Evolutionary conservation across 371 early-diverging fungal species (phyloP).

Genomic region (Smittium mucronatum): DNA sequence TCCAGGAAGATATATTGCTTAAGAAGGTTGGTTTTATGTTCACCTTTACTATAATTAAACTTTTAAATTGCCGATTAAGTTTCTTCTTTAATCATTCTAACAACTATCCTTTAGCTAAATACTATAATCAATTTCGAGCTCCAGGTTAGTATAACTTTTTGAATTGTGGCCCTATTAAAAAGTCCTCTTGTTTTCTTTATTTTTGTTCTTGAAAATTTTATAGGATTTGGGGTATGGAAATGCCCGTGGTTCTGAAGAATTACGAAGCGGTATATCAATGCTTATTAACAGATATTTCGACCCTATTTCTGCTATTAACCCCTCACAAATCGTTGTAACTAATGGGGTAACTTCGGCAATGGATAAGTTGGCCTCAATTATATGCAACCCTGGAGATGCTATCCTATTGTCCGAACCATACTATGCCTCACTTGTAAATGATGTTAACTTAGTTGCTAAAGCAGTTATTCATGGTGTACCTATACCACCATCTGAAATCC

Average conservation of each 20-base stretch:
- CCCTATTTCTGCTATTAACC: slow-evolving; percentile 30
- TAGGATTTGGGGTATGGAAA: slow-evolving; percentile 29
- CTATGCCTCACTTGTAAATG: slow-evolving; percentile 58
- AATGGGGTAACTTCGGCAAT: slow-evolving; percentile 59
- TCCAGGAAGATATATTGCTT: slow-evolving; percentile 3
- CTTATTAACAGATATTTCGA: slow-evolving; percentile 45
- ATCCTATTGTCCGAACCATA: slow-evolving; percentile 57
- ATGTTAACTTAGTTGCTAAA: slow-evolving; percentile 38
- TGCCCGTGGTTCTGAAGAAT: slow-evolving; percentile 34
- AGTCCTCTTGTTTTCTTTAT: background rate
- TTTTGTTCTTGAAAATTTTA: background rate
- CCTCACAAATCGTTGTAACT: slow-evolving; percentile 40
- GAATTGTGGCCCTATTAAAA: background rate
- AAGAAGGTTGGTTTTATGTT: too few species aligned
- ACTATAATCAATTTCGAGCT: too few species aligned
- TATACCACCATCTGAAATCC: slow-evolving; percentile 25
- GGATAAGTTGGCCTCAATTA: slow-evolving; percentile 40
- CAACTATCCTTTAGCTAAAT: too few species aligned
- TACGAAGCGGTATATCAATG: slow-evolving; percentile 39
- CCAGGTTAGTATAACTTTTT: too few species aligned
- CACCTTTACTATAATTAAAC: too few species aligned
- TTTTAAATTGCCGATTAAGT: background rate
- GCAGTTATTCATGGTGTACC: slow-evolving; percentile 37
- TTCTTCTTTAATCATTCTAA: too few species aligned
- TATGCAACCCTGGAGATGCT: slow-evolving; percentile 58